Conservation (phyloP, 2,329 filamentous ascomycete genomes). For the Albifimbria verrucaria region DNA sequence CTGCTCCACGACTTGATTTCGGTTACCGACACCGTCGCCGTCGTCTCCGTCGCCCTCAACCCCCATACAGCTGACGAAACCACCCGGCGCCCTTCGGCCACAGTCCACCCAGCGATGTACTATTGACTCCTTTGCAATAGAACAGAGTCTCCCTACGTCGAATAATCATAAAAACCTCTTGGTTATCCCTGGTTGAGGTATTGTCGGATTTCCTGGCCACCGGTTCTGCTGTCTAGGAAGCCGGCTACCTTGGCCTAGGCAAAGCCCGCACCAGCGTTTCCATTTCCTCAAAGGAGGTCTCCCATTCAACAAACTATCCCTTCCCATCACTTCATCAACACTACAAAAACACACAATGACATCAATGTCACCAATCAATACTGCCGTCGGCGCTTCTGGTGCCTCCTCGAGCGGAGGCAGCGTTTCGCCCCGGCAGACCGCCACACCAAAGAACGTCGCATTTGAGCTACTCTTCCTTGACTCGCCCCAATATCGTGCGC, state of each 20-base stretch:
- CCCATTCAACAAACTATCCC: neutral
- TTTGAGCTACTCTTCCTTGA: conserved; percentile 73
- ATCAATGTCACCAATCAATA: conserved; percentile 43
- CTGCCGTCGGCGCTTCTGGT: conserved; percentile 26
- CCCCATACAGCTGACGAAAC: neutral
- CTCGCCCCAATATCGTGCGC: conserved; percentile 65
- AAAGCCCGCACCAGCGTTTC: conserved; percentile 30
- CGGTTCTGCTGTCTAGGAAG: neutral
- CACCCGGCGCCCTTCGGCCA: neutral
- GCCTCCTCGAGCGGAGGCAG: conserved; percentile 39
- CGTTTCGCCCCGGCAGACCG: conserved; percentile 43
- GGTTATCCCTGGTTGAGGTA: neutral
- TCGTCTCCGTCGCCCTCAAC: neutral
- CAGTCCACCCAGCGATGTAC: neutral
- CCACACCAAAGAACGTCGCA: conserved; percentile 68
- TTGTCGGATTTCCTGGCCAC: neutral
- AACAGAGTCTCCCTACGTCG: neutral
- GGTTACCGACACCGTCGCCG: neutral
- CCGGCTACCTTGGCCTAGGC: conserved; percentile 21
- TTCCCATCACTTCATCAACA: conserved; percentile 16
- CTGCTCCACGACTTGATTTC: neutral
- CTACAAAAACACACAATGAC: conserved; percentile 36
- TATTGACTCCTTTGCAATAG: neutral
- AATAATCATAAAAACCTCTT: neutral
- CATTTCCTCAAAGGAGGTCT: neutral